Evolutionary conservation across 2,329 filamentous ascomycete genomes (phyloP).

Genomic region (Hansfordia pulvinata): DNA sequence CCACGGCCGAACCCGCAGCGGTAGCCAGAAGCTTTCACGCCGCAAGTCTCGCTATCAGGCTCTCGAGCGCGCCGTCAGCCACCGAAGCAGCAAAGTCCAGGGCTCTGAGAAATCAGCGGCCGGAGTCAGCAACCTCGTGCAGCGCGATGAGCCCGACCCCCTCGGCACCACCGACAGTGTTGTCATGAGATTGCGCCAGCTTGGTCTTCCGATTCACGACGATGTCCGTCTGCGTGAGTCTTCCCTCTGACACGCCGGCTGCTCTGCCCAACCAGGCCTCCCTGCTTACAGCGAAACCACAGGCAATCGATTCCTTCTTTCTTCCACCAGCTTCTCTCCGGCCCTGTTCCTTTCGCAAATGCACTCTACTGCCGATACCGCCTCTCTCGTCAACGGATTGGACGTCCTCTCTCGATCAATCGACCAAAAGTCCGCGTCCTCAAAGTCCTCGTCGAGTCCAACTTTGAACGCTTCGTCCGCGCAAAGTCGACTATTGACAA

Average conservation of each 20-base stretch:
- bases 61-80: constrained; percentile 62
- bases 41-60: constrained; percentile 75
- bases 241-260: constrained; percentile 4
- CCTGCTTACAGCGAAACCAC: constrained; percentile 30
- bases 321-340: constrained; percentile 90
- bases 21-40: constrained; percentile 38
- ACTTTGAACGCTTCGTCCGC: constrained; percentile 95
- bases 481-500: constrained; percentile 98
- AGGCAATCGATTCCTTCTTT: constrained; percentile 89
- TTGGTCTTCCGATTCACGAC: constrained; percentile 73
- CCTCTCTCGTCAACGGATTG: constrained; percentile 66
- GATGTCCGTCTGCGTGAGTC: constrained; percentile 60
- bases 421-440: constrained; percentile 96
- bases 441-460: constrained; percentile 91
- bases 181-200: constrained; percentile 60
- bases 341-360: constrained; percentile 84
- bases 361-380: constrained; percentile 74
- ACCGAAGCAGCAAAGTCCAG: constrained; percentile 49
- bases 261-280: constrained; percentile 7
- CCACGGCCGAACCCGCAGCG: constrained; percentile 31
- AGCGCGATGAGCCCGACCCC: constrained; percentile 86
- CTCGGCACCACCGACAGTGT: constrained; percentile 82
- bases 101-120: constrained; percentile 53
- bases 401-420: constrained; percentile 83
- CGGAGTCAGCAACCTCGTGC: constrained; percentile 64